Conservation (phyloP, 371 early-diverging fungal genomes). For the Parasitella parasitica region DNA sequence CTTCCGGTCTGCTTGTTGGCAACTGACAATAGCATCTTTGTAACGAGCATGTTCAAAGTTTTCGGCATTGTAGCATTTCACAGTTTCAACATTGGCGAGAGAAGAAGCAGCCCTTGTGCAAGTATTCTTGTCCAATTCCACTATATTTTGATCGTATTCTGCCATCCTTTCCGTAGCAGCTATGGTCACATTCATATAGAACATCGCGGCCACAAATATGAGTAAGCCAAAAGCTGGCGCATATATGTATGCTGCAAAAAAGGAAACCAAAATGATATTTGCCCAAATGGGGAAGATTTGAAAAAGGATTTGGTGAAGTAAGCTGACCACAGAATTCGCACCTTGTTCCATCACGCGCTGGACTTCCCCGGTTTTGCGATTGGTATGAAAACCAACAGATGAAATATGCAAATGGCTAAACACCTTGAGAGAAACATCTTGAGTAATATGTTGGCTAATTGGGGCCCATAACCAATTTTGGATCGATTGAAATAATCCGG, state of each 20-base stretch:
- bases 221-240: slow-evolving; percentile 80
- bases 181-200: slow-evolving; percentile 85
- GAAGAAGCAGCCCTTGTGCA: slow-evolving; percentile 87
- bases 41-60: slow-evolving; percentile 80
- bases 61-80: slow-evolving; percentile 85
- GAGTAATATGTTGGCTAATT: slow-evolving; percentile 85
- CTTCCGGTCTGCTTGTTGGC: slow-evolving; percentile 80
- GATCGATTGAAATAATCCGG: slow-evolving; percentile 75
- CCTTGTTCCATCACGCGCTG: slow-evolving; percentile 90
- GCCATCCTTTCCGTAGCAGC: slow-evolving; percentile 92
- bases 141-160: slow-evolving; percentile 74
- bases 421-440: slow-evolving; percentile 82
- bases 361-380: slow-evolving; percentile 92
- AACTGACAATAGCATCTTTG: slow-evolving; percentile 69
- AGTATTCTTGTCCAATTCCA: slow-evolving; percentile 73
- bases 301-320: slow-evolving; percentile 85
- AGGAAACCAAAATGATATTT: slow-evolving; percentile 82
- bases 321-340: slow-evolving; percentile 71
- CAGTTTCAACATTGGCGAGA: slow-evolving; percentile 93
- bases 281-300: slow-evolving; percentile 86
- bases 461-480: slow-evolving; percentile 91
- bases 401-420: slow-evolving; percentile 86
- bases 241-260: slow-evolving; percentile 68
- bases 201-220: slow-evolving; percentile 82
- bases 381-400: slow-evolving; percentile 85